These are phyloP conservation scores for Petasospora fabianii DNA, from an alignment of 1,139 yeast genomes.

Conservation along the genomic window DNA sequence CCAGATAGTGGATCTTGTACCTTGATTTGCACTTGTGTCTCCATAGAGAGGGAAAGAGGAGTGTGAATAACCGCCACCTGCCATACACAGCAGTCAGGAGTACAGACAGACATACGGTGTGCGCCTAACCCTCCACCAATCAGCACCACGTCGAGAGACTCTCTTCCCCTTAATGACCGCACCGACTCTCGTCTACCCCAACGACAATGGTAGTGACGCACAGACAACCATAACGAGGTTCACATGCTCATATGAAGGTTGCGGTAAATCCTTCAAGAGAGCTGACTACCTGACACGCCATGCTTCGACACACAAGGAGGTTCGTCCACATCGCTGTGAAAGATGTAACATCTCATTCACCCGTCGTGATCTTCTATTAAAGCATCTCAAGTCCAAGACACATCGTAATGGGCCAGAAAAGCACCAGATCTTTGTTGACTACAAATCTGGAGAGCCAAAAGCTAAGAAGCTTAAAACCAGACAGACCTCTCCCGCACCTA, in stretches of 20 bases:
- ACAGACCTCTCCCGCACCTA: not conserved
- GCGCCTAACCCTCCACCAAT: not conserved
- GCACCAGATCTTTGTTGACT: slow-evolving; percentile 2
- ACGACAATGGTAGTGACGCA: not conserved
- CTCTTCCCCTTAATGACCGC: too few species aligned
- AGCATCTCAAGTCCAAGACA: slow-evolving; percentile 14
- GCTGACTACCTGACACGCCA: slow-evolving; percentile 21
- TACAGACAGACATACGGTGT: too few species aligned
- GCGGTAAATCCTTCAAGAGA: slow-evolving; percentile 19
- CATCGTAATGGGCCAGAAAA: slow-evolving; percentile 3
- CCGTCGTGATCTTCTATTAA: slow-evolving; percentile 16
- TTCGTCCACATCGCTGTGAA: slow-evolving; percentile 13
- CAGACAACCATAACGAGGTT: not conserved
- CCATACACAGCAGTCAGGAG: too few species aligned
- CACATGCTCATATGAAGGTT: slow-evolving; percentile 13
- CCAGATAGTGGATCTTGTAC: too few species aligned
- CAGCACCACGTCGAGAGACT: too few species aligned
- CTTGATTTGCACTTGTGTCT: too few species aligned
- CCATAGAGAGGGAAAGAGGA: too few species aligned
- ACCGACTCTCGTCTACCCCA: too few species aligned
- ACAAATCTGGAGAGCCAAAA: slow-evolving; percentile 1
- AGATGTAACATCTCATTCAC: slow-evolving; percentile 16
- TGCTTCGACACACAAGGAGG: slow-evolving; percentile 13
- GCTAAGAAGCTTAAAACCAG: not conserved
- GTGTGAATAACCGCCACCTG: too few species aligned